phyloP scores from a whole-genome alignment of 1,139 yeast genomes.

The Magnusiomyces paraingens region DNA sequence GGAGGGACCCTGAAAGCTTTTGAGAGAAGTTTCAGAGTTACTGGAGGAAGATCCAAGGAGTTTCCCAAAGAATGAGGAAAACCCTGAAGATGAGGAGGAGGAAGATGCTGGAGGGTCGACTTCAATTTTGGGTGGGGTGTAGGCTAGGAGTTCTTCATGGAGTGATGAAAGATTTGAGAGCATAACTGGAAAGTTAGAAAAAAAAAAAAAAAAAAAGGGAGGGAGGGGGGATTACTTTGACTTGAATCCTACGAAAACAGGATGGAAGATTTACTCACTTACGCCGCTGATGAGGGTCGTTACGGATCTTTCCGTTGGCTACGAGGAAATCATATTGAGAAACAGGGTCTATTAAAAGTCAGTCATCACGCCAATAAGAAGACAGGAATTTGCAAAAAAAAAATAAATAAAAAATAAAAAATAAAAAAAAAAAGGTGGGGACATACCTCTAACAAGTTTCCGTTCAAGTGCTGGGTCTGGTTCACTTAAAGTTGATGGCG shows the following conservation, averaged over 20 bases:
- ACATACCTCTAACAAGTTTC: no score
- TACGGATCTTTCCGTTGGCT: slow-evolving; percentile 45
- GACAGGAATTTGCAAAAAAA: no score
- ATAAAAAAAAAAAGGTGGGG: no score
- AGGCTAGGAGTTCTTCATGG: slow-evolving; percentile 21
- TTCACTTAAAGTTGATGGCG: no score
- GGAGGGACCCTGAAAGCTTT: slow-evolving; percentile 10
- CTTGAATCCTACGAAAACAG: no score
- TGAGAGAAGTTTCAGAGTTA: neutral
- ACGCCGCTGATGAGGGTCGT: slow-evolving; percentile 57
- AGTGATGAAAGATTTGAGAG: slow-evolving; percentile 25
- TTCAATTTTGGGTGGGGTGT: slow-evolving; percentile 21
- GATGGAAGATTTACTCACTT: slow-evolving; percentile 17
- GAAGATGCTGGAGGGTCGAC: slow-evolving; percentile 3
- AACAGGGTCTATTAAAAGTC: slow-evolving; percentile 25
- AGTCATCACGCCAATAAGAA: no score
- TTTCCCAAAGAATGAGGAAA: slow-evolving; percentile 11
- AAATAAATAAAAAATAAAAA: no score
- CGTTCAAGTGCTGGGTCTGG: no score
- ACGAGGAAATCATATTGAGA: slow-evolving; percentile 57
- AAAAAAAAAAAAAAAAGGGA: neutral
- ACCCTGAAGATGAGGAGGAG: neutral
- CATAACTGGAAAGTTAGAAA: slow-evolving; percentile 15
- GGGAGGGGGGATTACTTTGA: neutral
- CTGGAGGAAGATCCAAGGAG: slow-evolving; percentile 13